phyloP scores from a whole-genome alignment of 352 stramenopile genomes.

The Phytophthora pluvialis region DNA sequence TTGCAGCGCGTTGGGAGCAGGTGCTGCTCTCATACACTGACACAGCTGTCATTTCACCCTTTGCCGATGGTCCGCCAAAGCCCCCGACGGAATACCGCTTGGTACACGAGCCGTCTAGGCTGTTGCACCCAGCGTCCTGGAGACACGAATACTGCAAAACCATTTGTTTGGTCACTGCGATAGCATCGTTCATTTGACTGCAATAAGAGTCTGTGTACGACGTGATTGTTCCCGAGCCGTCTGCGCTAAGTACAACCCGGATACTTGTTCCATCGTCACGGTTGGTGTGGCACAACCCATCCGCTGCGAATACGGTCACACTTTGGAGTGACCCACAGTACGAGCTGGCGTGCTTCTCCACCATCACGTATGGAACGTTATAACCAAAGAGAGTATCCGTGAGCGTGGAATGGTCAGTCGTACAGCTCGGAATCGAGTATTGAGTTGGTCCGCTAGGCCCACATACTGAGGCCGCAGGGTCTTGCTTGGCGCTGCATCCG shows the following conservation, averaged over 20 bases:
- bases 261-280: conserved; percentile 13
- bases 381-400: neutral
- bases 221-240: neutral
- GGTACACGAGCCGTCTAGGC: neutral
- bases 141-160: neutral
- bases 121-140: neutral
- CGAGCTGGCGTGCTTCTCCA: conserved; percentile 8
- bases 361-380: conserved; percentile 2
- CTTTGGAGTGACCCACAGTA: neutral
- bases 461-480: neutral
- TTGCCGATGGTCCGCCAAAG: conserved; percentile 3
- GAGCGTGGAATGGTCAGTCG: neutral
- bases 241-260: neutral
- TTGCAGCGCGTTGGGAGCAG: neutral
- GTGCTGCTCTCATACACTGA: neutral
- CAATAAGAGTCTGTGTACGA: conserved; percentile 1
- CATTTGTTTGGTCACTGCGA: neutral
- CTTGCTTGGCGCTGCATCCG: neutral
- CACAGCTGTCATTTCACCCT: conserved; percentile 2
- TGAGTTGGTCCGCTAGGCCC: neutral
- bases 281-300: conserved; percentile 11
- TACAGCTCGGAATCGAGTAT: conserved; percentile 8
- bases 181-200: neutral
- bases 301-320: conserved; percentile 10
- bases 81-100: conserved; percentile 7